Evolutionary conservation across 768 basidiomycete species (phyloP), one percentile per base, ranked within the genome.

Genomic region (Cystobasidium tubakii): DNA sequence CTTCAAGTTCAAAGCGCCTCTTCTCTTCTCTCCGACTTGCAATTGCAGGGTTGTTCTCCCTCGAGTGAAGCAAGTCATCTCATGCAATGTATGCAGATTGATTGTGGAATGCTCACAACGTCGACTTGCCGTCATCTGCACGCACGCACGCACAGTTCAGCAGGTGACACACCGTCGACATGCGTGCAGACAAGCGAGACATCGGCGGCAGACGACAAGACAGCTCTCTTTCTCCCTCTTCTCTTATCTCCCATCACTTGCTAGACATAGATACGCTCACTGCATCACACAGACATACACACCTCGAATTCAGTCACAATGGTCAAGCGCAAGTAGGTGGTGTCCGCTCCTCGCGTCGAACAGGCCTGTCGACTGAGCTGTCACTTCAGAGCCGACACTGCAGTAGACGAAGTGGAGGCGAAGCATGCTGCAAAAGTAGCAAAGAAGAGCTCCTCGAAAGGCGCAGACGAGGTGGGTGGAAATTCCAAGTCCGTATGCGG

Each of bases 381-480:
- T 7, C 17, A 42, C 46, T 21, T 7, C 42, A 65, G 63, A 43
- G 63, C 63, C 29, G 63, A 44, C 63, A 33, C 33, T 27, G 33
- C 33, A 4, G 42, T 33, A 3, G 63, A 65, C 27, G 63, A 65
- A 4, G n/a, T n/a, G n/a, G n/a, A n/a, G 34, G 63, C 31, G n/a
- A 62, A 23, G 6, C 63, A 17, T 2, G n/a, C 27, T 34, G 39
- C 63, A 15, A 67, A 67, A 36, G 19, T 50, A 9, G 27, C 66
- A 50, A 67, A 67, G 66, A 67, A 43, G 46, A 50, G 46, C 21
- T 39, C 43, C 6, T 23, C 12, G 7, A 67, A 67, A 53, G 27
- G 43, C 10, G 66, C 66, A 25, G 66, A 67, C 44, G 53, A 67
- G 44, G 66, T 67, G 50, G 15, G 63, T 65, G 4, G 34, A 9